phyloP scores from a whole-genome alignment of 179 eudicot species.

The Carnegiea gigantea region DNA sequence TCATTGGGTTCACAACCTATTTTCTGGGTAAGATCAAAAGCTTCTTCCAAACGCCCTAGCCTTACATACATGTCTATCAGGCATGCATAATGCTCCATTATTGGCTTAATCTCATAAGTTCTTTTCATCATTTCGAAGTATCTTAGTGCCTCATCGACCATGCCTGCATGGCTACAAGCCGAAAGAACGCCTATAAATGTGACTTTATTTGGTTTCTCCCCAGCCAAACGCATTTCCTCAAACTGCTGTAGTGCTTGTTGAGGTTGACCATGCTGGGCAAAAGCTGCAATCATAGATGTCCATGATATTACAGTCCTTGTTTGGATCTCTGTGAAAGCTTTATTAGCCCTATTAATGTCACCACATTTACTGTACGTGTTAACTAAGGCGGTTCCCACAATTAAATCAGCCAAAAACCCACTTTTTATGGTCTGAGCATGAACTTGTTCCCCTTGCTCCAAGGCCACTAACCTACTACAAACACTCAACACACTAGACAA shows the following conservation, averaged over 20 bases:
- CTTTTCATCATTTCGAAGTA: slow-evolving; percentile 69
- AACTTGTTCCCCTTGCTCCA: slow-evolving; percentile 76
- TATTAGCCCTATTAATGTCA: slow-evolving; percentile 49
- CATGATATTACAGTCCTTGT: slow-evolving; percentile 58
- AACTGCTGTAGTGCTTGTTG: slow-evolving; percentile 67
- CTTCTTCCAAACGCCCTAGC: slow-evolving; percentile 62
- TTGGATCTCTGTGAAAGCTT: slow-evolving; percentile 64
- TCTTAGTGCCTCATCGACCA: slow-evolving; percentile 54
- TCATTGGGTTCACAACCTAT: slow-evolving; percentile 55
- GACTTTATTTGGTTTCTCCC: slow-evolving; percentile 67
- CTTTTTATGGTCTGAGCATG: slow-evolving; percentile 70
- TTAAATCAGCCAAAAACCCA: slow-evolving; percentile 57
- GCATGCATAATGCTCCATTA: slow-evolving; percentile 68
- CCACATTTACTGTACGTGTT: slow-evolving; percentile 82
- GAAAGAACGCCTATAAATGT: slow-evolving; percentile 73
- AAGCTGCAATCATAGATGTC: slow-evolving; percentile 74
- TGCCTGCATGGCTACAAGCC: slow-evolving; percentile 74
- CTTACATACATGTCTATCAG: slow-evolving; percentile 70
- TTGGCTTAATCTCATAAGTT: slow-evolving; percentile 56
- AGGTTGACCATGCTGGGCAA: slow-evolving; percentile 63
- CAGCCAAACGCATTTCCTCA: slow-evolving; percentile 58
- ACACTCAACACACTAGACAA: slow-evolving; percentile 60
- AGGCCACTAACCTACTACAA: slow-evolving; percentile 57
- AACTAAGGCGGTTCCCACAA: slow-evolving; percentile 66
- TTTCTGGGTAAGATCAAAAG: slow-evolving; percentile 56